phyloP scores from a whole-genome alignment of 2,329 filamentous ascomycete genomes.

The Aspergillus tamarii region DNA sequence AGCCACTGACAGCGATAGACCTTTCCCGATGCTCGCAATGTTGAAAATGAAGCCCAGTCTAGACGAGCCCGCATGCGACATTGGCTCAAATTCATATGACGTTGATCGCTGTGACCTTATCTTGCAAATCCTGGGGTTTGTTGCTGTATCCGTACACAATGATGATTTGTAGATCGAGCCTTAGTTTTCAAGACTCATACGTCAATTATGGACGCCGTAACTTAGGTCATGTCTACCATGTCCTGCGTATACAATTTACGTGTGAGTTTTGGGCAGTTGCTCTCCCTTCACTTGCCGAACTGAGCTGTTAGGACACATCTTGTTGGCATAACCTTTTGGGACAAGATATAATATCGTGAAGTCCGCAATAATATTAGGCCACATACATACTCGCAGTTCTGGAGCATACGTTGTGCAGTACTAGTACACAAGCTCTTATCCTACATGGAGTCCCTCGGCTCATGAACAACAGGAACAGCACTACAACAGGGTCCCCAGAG shows the following conservation, averaged over 20 bases:
- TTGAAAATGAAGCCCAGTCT: not conserved
- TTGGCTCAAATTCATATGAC: not conserved
- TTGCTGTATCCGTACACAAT: not conserved
- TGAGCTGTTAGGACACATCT: not conserved
- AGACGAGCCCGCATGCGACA: not conserved
- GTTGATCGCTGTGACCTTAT: not conserved
- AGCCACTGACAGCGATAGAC: not conserved
- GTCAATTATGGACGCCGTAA: not conserved
- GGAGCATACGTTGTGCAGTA: too few relatives aligned
- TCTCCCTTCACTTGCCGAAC: too few relatives aligned
- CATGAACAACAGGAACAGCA: not conserved
- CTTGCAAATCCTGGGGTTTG: not conserved
- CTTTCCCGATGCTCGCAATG: not conserved
- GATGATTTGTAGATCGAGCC: not conserved
- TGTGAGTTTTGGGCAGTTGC: not conserved
- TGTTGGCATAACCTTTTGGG: too few relatives aligned
- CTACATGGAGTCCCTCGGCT: not conserved
- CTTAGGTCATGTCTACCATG: not conserved
- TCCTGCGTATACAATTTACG: not conserved
- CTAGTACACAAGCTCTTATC: too few relatives aligned
- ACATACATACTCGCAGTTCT: not conserved
- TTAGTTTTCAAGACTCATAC: not conserved
- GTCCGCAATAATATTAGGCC: not conserved
- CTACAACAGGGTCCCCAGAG: too few relatives aligned
- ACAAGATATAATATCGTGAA: not conserved